phyloP scores from a whole-genome alignment of 2,329 filamentous ascomycete genomes.

The Diaporthe batatas region DNA sequence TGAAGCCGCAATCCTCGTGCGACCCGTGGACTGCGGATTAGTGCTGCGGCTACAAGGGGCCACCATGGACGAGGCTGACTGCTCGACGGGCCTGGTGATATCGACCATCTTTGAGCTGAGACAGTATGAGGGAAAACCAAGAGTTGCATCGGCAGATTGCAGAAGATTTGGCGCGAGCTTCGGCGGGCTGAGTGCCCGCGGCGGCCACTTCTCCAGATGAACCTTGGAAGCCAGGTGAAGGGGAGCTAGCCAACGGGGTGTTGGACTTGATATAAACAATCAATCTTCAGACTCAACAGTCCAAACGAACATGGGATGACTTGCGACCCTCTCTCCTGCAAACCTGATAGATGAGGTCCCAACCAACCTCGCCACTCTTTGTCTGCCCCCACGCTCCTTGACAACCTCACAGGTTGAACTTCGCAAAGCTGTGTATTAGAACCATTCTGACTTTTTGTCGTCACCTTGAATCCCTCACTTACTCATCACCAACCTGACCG shows the following conservation, averaged over 20 bases:
- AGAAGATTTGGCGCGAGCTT: conserved; percentile 11
- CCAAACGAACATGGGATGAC: conserved; percentile 3
- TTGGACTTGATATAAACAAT: conserved; percentile 7
- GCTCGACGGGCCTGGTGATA: not conserved
- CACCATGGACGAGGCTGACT: conserved; percentile 15
- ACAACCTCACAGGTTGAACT: not conserved
- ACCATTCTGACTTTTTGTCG: not conserved
- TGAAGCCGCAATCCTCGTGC: conserved; percentile 30
- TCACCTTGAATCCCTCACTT: not conserved
- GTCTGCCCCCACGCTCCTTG: not conserved
- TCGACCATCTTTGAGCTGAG: conserved; percentile 22
- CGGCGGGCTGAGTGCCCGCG: not conserved
- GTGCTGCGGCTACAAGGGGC: not conserved
- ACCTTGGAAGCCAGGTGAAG: too few species aligned
- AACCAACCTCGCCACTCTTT: not conserved
- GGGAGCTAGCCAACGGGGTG: not conserved
- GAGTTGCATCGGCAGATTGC: conserved; percentile 28
- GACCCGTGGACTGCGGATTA: conserved; percentile 7
- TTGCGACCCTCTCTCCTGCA: not conserved
- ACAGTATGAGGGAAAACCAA: conserved; percentile 5
- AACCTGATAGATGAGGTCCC: not conserved
- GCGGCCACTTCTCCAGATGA: not conserved
- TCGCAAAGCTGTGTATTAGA: not conserved
- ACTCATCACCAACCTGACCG: not conserved
- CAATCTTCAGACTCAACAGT: not conserved